Evolutionary conservation across 176 grass and related monocot genomes (phyloP), one percentile per base, ranked within the genome.

Genomic region (Elaeis guineensis): DNA sequence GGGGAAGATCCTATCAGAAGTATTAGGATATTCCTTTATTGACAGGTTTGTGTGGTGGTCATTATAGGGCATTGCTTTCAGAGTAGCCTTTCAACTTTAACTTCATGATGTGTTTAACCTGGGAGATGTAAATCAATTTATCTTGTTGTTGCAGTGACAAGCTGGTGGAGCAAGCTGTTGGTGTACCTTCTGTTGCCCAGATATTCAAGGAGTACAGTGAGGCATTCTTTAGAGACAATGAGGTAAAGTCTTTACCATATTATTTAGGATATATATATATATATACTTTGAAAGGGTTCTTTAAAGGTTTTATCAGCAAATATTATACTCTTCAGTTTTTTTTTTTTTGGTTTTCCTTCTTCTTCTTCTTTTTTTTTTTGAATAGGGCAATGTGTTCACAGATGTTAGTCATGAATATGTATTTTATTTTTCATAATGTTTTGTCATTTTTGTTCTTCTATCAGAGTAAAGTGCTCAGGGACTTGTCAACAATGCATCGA

Each of bases 181-280:
- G 70, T 24, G 59, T 62, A n/a, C 35, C 70, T 62, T 72, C 70
- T 72, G 70, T 72, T 72, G 70, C 70, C 28, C 50, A 72, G 25
- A 72, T 72, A 52, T 72, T 72, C 51, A 44, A 72, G 51, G 58
- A 72, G n/a, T 58, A 72, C 50, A 62, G 58, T n/a, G 70, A 72
- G 50, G 59, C 70, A 23, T 72, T 72, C 59, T 72, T 72, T 50
- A 60, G 70, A 39, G 58, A 72, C 16, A 72, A 62, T 39, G 58
- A 63, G 50, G 70, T 62, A 54, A 44, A 44, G 35, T 9, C 35
- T 5, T 21, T 52, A 52, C 60, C 5, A 60, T 5, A 30, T 60
- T 14, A 50, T 4, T 51, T 51, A 44, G 35, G 11, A 44, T 44
- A 14, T 44, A 44, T n/a, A 59, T 16, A 44, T 44, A 14, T 44